Evolutionary conservation across 371 early-diverging fungal species (phyloP), one percentile per base, ranked within the genome.

Genomic region (Sporodiniella umbellata): DNA sequence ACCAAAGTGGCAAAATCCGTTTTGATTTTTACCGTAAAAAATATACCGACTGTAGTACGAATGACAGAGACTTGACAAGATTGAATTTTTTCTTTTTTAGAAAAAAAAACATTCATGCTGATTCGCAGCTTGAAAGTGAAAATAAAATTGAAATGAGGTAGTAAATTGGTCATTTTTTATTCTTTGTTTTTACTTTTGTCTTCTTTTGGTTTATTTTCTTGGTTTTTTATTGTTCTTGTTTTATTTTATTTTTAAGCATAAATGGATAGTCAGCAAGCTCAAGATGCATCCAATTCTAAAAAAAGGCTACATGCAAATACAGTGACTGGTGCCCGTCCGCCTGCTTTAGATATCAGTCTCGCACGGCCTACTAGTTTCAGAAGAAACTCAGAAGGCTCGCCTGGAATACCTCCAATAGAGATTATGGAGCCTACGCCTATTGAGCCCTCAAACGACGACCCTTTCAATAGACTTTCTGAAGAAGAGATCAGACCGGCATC

Each of bases 341-440:
- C 64, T 28, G 55, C 55, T 2, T 45, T 55, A 33, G 51, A 50
- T n/a, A 58, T 55, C 1, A 17, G 44, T 15, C 31, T 42, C 10
- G 44, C 30, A 19, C 42, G 52, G 15, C 59, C 64, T 21, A 17
- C 50, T 5, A 21, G 22, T 37, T 8, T 48, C 19, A 21, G 64
- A 37, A 45, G 64, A 33, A 64, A 64, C 31, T 64, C 64, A 19
- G 64, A 64, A 26, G 64, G 64, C 8, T 58, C 64, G 6, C 55
- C 56, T 30, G 28, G 48, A n/a, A 17, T 58, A 25, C 51, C 63
- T 24, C 58, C 64, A 24, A 56, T 56, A 21, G 35, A 35, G 21
- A 28, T 62, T 4, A 52, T 56, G 22, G 62, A 56, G 14, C 53
- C 62, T 5, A 56, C 57, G n/a, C 62, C 62, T 0, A 42, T 62